Evolutionary conservation across 352 stramenopile species (phyloP).

Genomic region (Peronosclerospora sorghi): DNA sequence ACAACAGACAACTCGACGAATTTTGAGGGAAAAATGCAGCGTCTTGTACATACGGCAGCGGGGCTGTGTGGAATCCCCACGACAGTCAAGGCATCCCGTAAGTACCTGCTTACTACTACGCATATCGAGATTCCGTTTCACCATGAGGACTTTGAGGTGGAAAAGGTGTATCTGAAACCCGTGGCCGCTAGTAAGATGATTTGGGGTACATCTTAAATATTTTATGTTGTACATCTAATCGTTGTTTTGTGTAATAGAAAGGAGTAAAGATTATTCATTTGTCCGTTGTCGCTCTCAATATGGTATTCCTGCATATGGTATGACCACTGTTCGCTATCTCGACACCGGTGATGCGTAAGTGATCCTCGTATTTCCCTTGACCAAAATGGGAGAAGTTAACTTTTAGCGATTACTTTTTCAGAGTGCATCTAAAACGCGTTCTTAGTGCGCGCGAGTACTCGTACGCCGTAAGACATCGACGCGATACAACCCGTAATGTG

Average conservation of each 20-base stretch:
- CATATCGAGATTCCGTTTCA: slow-evolving; percentile 58
- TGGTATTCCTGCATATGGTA: slow-evolving; percentile 72
- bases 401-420: slow-evolving; percentile 5
- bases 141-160: slow-evolving; percentile 79
- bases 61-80: slow-evolving; percentile 62
- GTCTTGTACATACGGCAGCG: slow-evolving; percentile 69
- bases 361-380: neutral
- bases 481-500: slow-evolving; percentile 49
- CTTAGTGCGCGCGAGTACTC: slow-evolving; percentile 74
- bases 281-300: slow-evolving; percentile 78
- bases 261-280: slow-evolving; percentile 80
- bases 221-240: neutral
- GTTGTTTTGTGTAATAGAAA: slow-evolving; percentile 22
- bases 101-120: slow-evolving; percentile 51
- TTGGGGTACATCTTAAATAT: neutral
- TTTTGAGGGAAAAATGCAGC: slow-evolving; percentile 84
- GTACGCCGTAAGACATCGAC: slow-evolving; percentile 71
- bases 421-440: slow-evolving; percentile 76
- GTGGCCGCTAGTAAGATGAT: slow-evolving; percentile 35
- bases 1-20: slow-evolving; percentile 66
- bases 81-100: slow-evolving; percentile 65
- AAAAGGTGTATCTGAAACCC: slow-evolving; percentile 77
- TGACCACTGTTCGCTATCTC: slow-evolving; percentile 79
- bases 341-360: slow-evolving; percentile 67
- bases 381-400: neutral